phyloP scores from a whole-genome alignment of 306 rosid species.

The Gastrolobium villosum region DNA sequence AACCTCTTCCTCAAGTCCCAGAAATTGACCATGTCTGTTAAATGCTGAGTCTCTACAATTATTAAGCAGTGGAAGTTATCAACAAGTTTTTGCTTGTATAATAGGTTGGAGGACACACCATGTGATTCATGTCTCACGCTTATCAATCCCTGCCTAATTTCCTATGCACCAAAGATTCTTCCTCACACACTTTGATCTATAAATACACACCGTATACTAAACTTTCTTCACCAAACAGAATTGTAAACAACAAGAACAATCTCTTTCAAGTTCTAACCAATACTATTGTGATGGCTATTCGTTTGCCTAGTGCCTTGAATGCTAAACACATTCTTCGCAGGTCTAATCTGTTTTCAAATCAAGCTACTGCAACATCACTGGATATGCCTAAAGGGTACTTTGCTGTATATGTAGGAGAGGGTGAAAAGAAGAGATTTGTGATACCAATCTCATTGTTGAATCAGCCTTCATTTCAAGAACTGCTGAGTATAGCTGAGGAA shows the following conservation, averaged over 20 bases:
- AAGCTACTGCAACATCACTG: slow-evolving; percentile 26
- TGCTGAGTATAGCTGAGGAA: slow-evolving; percentile 44
- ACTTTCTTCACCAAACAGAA: slow-evolving; percentile 16
- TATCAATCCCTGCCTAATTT: slow-evolving; percentile 15
- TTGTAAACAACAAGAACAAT: not conserved
- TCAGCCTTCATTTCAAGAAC: slow-evolving; percentile 50
- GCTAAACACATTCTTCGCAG: slow-evolving; percentile 52
- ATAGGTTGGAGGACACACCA: slow-evolving; percentile 43
- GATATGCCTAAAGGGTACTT: slow-evolving; percentile 64
- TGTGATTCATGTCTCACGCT: slow-evolving; percentile 43
- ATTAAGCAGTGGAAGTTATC: not conserved
- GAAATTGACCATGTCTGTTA: slow-evolving; percentile 28
- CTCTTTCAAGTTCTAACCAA: not conserved
- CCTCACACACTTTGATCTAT: slow-evolving; percentile 32
- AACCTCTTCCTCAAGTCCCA: slow-evolving; percentile 11
- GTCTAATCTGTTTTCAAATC: slow-evolving; percentile 40
- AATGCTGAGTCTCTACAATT: slow-evolving; percentile 13
- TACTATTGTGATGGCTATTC: slow-evolving; percentile 40
- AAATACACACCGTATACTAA: slow-evolving; percentile 35
- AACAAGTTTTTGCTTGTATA: slow-evolving; percentile 29
- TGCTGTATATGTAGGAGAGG: slow-evolving; percentile 67
- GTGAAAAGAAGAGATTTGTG: slow-evolving; percentile 47
- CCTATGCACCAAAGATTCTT: slow-evolving; percentile 18
- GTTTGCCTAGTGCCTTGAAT: slow-evolving; percentile 44
- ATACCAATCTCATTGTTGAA: slow-evolving; percentile 53